Percentiles rank a stretch among this genome's conserved stretches.
phyloP scores from a whole-genome alignment of 2,329 filamentous ascomycete species.

The Chrysoporthe puriensis region DNA sequence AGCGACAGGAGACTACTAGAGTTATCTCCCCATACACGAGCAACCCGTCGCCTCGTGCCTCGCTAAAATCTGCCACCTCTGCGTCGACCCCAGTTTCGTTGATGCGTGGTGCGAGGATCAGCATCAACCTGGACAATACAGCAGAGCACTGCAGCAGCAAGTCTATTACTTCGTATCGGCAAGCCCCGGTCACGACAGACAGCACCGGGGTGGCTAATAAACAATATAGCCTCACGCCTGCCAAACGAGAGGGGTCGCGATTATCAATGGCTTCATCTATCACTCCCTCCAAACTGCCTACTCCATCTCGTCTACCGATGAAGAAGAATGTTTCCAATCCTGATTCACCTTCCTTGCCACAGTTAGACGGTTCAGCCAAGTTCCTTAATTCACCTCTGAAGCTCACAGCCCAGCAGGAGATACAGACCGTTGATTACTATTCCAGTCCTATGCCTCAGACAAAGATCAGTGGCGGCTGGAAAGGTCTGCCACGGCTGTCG shows the following conservation, averaged over 20 bases:
- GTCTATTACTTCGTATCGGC: conserved; percentile 17
- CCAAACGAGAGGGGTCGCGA: not conserved
- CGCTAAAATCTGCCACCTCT: conserved; percentile 17
- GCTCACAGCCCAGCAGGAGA: conserved; percentile 18
- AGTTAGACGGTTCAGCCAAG: conserved; percentile 20
- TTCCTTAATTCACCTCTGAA: not conserved
- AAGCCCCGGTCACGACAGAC: not conserved
- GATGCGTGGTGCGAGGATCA: conserved; percentile 21
- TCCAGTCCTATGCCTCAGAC: conserved; percentile 17
- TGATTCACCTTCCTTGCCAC: not conserved
- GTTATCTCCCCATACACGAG: conserved; percentile 27
- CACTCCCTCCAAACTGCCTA: conserved; percentile 4
- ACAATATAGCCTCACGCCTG: not conserved
- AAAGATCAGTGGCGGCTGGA: not conserved
- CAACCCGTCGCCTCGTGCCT: conserved; percentile 23
- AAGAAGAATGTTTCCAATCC: conserved; percentile 12
- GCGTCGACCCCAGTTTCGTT: conserved; percentile 22
- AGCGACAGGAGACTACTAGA: conserved; percentile 23
- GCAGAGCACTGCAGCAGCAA: not conserved
- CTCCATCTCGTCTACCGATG: conserved; percentile 16
- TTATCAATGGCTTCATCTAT: not conserved
- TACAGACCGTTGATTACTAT: conserved; percentile 6
- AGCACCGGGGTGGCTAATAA: not conserved
- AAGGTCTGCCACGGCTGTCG: conserved; percentile 10
- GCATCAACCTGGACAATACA: not conserved